Base-by-base conservation (phyloP, 495 filamentous ascomycete species). In the Podospora anserina region DNA sequence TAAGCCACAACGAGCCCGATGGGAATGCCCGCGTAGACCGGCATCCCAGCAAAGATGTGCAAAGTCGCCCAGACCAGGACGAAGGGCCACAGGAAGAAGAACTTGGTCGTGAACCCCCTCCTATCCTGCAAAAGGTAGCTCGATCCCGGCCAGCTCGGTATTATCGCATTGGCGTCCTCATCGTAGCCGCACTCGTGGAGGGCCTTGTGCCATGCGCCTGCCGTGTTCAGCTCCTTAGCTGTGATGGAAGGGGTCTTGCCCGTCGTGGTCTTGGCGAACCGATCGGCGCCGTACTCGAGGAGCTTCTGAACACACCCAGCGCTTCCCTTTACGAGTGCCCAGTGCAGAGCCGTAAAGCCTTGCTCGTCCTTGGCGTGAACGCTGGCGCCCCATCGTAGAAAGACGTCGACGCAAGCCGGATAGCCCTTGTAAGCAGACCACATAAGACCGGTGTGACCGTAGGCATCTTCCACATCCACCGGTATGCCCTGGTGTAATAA, bases 371-470 rank as follows among this genome's bases (percentile, higher is more conserved):
- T 88, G 39, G 92, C 90, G 78, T 96, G 92, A 19, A 96, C 91
- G 76, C 93, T 93, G 39, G 95, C 95, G 28, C 95, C 95, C 94
- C 95, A 99, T 68, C 93, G 89, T 66, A 99, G 78, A 73, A 97
- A 95, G 26, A 97, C 79, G 77, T 98, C 96, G 59, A 99, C 96
- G 74, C 91, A 95, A 26, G 88, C 88, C 0, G 93, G 90, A 76
- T 87, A 96, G 20, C 96, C 96, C 76, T 98, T 99, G 80, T 99
- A 99, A 32, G 94, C 94, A 27, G 96, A 92, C 95, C 95, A 99
- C 95, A 99, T 99, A 64, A 99, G 81, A 53, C 88, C 89, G 1
- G 96, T 98, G 79, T 99, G 96, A 13, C 92, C 91, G 72, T 91
- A 91, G 64, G 90, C 84, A 80, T 99, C 95, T 44, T 89, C 84